Evolutionary conservation across 2,329 filamentous ascomycete species (phyloP), one percentile per base, ranked within the genome.

Genomic region (Emericellopsis cladophorae): DNA sequence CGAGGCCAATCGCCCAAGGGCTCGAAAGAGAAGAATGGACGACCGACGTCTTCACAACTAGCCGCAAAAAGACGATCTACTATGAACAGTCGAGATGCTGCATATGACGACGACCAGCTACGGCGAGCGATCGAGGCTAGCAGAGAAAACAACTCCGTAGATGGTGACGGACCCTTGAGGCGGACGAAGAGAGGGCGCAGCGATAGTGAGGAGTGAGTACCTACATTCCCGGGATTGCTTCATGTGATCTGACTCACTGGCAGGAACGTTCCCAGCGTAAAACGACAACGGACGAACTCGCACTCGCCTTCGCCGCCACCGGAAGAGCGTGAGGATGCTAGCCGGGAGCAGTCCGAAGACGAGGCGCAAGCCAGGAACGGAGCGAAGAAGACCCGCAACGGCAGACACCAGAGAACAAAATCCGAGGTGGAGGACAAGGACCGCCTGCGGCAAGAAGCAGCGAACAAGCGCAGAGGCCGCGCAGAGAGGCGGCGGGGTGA

Each of bases 11-110:
- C 64, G 22, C 71, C 67, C 44, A 72, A 68, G 55, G 64, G 61
- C 55, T 71, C 65, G 50, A 69, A 66, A 52, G 67, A 64, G 50
- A 78, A 75, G 63, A 76, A 58, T 55, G 74, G 65, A 48, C 76
- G 69, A 37, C 67, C 67, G 41, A 68, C 67, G 9, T 63, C 68
- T 1, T 56, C 63, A 10, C 64, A 63, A 35, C 72, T 77, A 41
- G 72, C 76, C 40, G 79, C 81, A 31, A 96, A 95, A 59, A 78
- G 92, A 44, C 77, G 92, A 23, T 95, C 88, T 16, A 98, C 92
- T 7, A 95, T 96, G 87, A 95, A 96, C 56, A 98, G 92, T 58
- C 79, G 90, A 46, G 84, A 88, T 58, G 89, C 90, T 34, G 90
- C 88, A 18, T 96, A 96, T 52, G 89, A 96, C 48, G 92, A 98